These are phyloP conservation scores for Omphalea diandra DNA, from an alignment of 441 rosid species.

Conservation along the genomic window DNA sequence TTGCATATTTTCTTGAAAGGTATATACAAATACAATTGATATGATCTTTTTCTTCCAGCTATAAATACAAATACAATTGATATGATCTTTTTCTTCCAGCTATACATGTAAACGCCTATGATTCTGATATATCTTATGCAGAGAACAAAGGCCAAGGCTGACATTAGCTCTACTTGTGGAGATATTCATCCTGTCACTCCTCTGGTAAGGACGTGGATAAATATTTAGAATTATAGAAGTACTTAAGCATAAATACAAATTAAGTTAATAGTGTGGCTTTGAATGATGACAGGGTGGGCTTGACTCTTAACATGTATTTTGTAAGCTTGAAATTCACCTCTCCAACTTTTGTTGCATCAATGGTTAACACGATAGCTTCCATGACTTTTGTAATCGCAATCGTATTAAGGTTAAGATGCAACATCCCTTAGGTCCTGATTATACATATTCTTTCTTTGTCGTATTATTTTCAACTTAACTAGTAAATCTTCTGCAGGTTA, in stretches of 20 bases:
- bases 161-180: constrained; percentile 51
- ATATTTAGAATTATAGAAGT: not conserved
- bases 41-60: too few relatives aligned
- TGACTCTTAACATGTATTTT: constrained; percentile 63
- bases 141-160: constrained; percentile 57
- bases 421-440: too few relatives aligned
- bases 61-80: too few relatives aligned
- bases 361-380: constrained; percentile 52
- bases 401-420: constrained; percentile 47
- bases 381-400: constrained; percentile 57
- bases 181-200: constrained; percentile 59
- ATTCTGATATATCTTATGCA: constrained; percentile 29
- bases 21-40: not conserved
- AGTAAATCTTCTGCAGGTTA: constrained; percentile 32
- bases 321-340: constrained; percentile 63
- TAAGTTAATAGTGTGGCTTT: not conserved
- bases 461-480: not conserved
- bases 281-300: constrained; percentile 22
- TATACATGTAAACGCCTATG: too few relatives aligned
- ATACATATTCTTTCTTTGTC: not conserved
- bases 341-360: constrained; percentile 57
- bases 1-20: constrained; percentile 68
- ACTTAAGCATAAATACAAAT: not conserved
- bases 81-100: too few relatives aligned
- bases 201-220: constrained; percentile 31